Evolutionary conservation across 768 basidiomycete genomes (phyloP), one percentile per base, ranked within the genome.

Genomic region (Mycena floridula): DNA sequence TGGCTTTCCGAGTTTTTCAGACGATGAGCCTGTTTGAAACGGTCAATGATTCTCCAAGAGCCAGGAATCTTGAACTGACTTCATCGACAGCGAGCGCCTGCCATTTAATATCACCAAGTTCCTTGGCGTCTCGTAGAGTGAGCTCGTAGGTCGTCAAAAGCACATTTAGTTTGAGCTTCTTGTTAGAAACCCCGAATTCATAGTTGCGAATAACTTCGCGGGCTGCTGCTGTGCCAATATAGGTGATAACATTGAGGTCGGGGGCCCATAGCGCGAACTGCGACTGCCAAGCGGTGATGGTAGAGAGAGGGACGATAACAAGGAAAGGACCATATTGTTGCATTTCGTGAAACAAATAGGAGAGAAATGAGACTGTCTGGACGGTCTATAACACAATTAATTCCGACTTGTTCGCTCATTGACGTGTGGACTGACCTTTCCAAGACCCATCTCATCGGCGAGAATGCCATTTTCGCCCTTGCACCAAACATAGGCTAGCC

Each of bases 391-490:
- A 9, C 32, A 30, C n/a, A n/a, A n/a, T n/a, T n/a, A n/a, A n/a
- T n/a, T n/a, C n/a, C n/a, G n/a, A n/a, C n/a, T n/a, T n/a, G n/a
- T n/a, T n/a, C n/a, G n/a, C n/a, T n/a, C n/a, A n/a, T n/a, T n/a
- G n/a, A n/a, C n/a, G n/a, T n/a, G n/a, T 22, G 16, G 48, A 26
- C 54, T 37, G 50, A 87, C 77, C 80, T 99, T 99, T 43, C 96
- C 96, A 21, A 99, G 85, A 61, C 96, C 96, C 96, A 98, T 99
- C 75, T 99, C 96, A 58, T 99, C 96, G 1, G 96, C 96, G 26
- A 99, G 69, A 47, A 99, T 96, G 16, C 96, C 96, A 59, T 98
- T 98, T 55, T 95, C 87, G 7, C 89, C 89, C 54, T 90, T 82
- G 52, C 78, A 82, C 96, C 96, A 98, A 13, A 94, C 70, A 63